These are phyloP conservation scores for Trypanosomatidae sp. DNA, from an alignment of 208 protist genomes.

Conservation along the genomic window DNA sequence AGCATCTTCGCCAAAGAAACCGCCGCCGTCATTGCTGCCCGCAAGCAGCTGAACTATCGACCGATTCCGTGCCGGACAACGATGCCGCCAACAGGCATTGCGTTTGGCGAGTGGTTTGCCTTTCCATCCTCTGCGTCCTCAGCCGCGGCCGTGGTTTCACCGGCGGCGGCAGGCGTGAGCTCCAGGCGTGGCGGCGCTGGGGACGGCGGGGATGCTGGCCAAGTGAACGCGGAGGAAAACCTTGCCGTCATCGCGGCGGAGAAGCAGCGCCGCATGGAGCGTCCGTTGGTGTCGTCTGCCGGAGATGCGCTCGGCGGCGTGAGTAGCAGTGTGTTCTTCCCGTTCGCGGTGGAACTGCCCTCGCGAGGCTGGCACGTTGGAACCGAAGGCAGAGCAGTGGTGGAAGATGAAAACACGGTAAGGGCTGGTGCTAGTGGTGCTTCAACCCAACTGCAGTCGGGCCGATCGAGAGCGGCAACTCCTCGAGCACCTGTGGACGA, in stretches of 20 bases:
- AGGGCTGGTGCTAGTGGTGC: not conserved
- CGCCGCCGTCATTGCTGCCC: constrained; percentile 47
- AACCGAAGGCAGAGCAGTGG: constrained; percentile 3
- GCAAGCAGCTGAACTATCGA: constrained; percentile 53
- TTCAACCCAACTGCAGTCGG: not conserved
- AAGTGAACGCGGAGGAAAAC: constrained; percentile 6
- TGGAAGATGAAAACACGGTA: constrained; percentile 7
- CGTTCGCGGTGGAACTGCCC: constrained; percentile 74
- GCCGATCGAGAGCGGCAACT: not conserved
- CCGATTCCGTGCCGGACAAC: constrained; percentile 48
- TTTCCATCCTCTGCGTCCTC: constrained; percentile 19
- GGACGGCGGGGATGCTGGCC: not conserved
- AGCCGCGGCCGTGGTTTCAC: not conserved
- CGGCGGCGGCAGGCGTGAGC: not conserved
- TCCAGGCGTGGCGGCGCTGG: not conserved
- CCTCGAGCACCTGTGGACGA: not conserved
- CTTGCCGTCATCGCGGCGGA: constrained; percentile 5
- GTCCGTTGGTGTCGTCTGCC: constrained; percentile 17
- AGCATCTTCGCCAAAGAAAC: constrained; percentile 81
- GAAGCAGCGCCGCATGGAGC: constrained; percentile 21
- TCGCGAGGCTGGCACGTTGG: constrained; percentile 61
- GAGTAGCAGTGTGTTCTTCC: constrained; percentile 40
- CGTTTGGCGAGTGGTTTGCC: constrained; percentile 62
- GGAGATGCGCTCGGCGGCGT: constrained; percentile 24
- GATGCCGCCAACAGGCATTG: constrained; percentile 56